Conservation (phyloP, 2,329 filamentous ascomycete genomes). For the Lachnellula hyalina region DNA sequence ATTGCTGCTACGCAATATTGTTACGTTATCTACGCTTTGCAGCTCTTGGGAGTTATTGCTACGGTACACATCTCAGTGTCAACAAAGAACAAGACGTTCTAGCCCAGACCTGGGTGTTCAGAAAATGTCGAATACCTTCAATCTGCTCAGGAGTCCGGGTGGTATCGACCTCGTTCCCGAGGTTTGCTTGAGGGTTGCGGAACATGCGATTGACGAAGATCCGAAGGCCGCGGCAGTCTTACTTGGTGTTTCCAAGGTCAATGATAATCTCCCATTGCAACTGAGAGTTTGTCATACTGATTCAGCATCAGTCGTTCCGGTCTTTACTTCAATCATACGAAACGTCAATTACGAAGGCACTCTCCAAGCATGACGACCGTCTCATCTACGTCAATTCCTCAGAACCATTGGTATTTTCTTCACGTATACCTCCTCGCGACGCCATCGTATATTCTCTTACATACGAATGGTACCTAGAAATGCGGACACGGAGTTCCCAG, state of each 20-base stretch:
- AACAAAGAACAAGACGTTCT: too few relatives aligned
- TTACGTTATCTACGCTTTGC: background rate
- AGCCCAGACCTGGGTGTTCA: too few relatives aligned
- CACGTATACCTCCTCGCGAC: conserved; percentile 4
- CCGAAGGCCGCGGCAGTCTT: conserved; percentile 11
- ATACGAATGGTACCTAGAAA: conserved; percentile 22
- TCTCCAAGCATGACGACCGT: conserved; percentile 2
- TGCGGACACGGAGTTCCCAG: conserved; percentile 12
- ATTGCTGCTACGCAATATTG: background rate
- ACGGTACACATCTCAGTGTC: background rate
- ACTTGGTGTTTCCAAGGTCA: conserved; percentile 20
- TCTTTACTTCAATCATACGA: conserved; percentile 19
- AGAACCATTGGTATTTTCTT: conserved; percentile 7
- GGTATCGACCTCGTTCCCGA: conserved; percentile 13
- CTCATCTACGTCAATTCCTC: conserved; percentile 11
- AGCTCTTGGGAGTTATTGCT: background rate
- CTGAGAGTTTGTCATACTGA: background rate
- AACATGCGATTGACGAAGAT: conserved; percentile 14
- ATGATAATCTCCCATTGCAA: background rate
- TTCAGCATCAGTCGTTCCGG: conserved; percentile 13
- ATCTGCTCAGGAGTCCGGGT: background rate
- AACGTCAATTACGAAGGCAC: conserved; percentile 12
- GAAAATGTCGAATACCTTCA: background rate
- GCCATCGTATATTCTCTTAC: conserved; percentile 6
- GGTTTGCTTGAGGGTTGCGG: conserved; percentile 18